phyloP scores from a whole-genome alignment of 2,329 filamentous ascomycete genomes.

The Cercospora zeae-maydis region DNA sequence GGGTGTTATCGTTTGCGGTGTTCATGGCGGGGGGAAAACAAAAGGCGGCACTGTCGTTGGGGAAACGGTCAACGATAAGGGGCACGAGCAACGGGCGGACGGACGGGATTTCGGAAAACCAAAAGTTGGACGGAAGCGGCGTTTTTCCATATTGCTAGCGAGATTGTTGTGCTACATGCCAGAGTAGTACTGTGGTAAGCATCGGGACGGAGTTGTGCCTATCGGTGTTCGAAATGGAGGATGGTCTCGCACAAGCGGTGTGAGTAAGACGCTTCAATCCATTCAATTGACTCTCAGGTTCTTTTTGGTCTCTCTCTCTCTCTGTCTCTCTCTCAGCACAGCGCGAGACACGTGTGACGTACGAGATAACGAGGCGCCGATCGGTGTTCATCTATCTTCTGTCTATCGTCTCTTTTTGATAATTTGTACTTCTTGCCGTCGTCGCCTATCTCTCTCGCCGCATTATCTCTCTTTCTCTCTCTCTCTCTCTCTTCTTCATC shows the following conservation, averaged over 20 bases:
- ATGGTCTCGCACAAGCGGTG: neutral
- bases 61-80: neutral
- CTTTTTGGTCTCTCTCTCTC: no score
- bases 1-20: neutral
- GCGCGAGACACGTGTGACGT: no score
- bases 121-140: neutral
- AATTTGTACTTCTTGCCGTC: no score
- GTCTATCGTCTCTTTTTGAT: no score
- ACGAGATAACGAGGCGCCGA: no score
- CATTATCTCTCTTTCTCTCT: no score
- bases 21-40: neutral
- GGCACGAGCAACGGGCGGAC: neutral
- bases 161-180: slow-evolving; percentile 1
- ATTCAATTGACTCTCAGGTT: no score
- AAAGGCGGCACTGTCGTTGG: neutral
- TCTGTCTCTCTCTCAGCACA: no score
- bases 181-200: neutral
- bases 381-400: no score
- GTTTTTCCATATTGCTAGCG: neutral
- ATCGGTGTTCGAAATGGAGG: neutral
- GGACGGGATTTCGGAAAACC: neutral
- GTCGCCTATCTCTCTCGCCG: no score
- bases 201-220: neutral
- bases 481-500: no score
- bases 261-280: neutral